phyloP scores from a whole-genome alignment of 2,329 filamentous ascomycete genomes.

The Fusarium pininemorale region DNA sequence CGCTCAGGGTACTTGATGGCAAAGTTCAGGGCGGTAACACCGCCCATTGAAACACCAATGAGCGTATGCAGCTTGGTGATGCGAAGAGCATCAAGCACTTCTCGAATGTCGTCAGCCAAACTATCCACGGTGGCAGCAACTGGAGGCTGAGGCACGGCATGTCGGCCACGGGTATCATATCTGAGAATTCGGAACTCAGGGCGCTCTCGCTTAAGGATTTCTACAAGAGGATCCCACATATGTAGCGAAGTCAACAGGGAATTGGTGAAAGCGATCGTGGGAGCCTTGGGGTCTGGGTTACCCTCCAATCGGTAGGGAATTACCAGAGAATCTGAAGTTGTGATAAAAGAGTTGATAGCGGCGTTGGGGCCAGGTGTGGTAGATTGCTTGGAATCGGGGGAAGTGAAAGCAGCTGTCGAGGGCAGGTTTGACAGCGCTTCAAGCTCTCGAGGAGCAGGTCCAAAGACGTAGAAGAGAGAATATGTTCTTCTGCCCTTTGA shows the following conservation, averaged over 20 bases:
- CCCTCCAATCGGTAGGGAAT: conserved; percentile 83
- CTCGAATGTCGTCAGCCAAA: conserved; percentile 73
- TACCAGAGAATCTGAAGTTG: conserved; percentile 71
- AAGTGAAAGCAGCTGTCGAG: conserved; percentile 59
- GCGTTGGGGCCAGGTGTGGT: conserved; percentile 63
- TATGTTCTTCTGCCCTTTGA: conserved; percentile 69
- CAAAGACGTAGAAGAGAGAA: conserved; percentile 82
- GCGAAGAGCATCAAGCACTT: conserved; percentile 74
- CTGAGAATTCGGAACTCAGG: conserved; percentile 77
- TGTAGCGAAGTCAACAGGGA: conserved; percentile 79
- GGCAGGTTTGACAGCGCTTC: conserved; percentile 62
- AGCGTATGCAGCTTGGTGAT: conserved; percentile 72
- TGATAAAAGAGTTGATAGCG: conserved; percentile 73
- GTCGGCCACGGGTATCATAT: conserved; percentile 79
- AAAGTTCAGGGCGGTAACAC: conserved; percentile 78
- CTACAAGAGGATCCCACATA: conserved; percentile 83
- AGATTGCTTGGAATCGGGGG: conserved; percentile 63
- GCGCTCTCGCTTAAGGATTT: conserved; percentile 66
- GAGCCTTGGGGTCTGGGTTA: conserved; percentile 70
- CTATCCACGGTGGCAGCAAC: conserved; percentile 68
- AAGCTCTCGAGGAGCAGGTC: conserved; percentile 76
- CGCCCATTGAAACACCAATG: conserved; percentile 83
- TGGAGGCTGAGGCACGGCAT: conserved; percentile 57
- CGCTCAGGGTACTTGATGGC: conserved; percentile 71
- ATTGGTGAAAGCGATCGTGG: conserved; percentile 79